Evolutionary conservation across 805 yeast genomes (phyloP).

Genomic region (Lipomyces yamanashiensis): DNA sequence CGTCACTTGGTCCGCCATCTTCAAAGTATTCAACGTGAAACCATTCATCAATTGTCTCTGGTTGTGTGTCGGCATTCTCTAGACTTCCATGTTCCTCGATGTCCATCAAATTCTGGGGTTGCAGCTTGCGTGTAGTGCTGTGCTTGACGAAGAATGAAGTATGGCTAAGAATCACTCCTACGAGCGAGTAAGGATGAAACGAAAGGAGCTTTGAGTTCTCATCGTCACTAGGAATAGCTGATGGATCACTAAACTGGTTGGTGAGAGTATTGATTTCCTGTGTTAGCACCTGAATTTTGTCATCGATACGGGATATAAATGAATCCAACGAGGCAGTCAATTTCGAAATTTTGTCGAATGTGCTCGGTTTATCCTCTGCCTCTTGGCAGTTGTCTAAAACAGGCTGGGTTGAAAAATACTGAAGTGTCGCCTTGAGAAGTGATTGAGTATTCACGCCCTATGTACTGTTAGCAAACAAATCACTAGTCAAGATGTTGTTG

Average conservation of each 20-base stretch:
- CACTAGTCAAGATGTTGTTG: neutral
- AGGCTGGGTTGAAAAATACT: conserved; percentile 1
- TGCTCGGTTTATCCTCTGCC: neutral
- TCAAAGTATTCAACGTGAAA: conserved; percentile 12
- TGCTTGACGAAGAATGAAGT: conserved; percentile 10
- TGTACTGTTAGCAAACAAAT: neutral
- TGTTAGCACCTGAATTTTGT: conserved; percentile 10
- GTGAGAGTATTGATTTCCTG: conserved; percentile 15
- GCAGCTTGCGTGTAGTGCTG: neutral
- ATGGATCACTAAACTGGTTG: conserved; percentile 22
- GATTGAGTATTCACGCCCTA: conserved; percentile 4
- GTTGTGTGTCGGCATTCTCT: neutral
- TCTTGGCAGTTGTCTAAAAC: neutral
- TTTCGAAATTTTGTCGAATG: neutral
- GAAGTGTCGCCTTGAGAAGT: neutral
- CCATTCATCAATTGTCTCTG: conserved; percentile 7
- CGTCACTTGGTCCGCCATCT: neutral
- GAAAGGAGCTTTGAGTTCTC: conserved; percentile 4
- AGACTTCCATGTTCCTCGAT: neutral
- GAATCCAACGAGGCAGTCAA: conserved; percentile 12
- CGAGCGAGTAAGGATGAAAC: conserved; percentile 33
- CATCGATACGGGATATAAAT: conserved; percentile 13
- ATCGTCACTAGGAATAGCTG: conserved; percentile 17
- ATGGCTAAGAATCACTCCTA: conserved; percentile 31
- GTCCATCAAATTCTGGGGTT: conserved; percentile 5